Base-by-base conservation (phyloP, 176 grass and related monocot species). In the Phoenix roebelenii region DNA sequence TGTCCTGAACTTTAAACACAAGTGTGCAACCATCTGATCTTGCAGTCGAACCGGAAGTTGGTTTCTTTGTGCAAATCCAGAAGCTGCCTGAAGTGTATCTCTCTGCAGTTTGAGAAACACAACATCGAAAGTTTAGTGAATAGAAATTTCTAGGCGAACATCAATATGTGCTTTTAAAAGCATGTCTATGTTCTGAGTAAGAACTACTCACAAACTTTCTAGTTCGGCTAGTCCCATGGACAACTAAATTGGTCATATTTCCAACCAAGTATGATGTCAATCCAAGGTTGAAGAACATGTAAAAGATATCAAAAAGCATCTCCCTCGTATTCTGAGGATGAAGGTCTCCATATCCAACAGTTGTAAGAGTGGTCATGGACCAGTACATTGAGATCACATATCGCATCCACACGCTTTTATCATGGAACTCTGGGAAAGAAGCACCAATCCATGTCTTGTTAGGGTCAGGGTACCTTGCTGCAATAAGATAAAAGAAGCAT, bases 271-370 rank as follows among this genome's bases (percentile, higher is more conserved):
- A 98, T 17, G 88, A 87, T 66, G 93, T 98, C 66, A 92, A 72
- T 54, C 93, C 93, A 78, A 98, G 87, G 72, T 98, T 89, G 49
- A 98, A 98, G 32, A 98, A 76, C 93, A 98, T 98, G 81, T 98
- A 98, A 18, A 92, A 85, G 60, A 78, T 92, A 71, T 92, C 73
- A 71, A 98, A 62, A 35, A 98, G 71, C 80, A 89, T 98, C 51
- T 92, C 93, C 22, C 88, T 68, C 28, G 74, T 92, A 73, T 98
- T 98, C 29, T 89, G 84, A 16, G 88, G 81, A 5, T 98, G 93
- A 23, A 89, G 81, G 73, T 98, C 93, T 67, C 93, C 93, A 78
- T 98, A 98, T 22, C 93, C 93, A 17, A 98, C 87, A 7, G 93
- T 92, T 48, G 93, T 98, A 48, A 98, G 73, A 10, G 93, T 98